Evolutionary conservation across 116 monocot species (phyloP).

Genomic region (Dioscorea cayenensis): DNA sequence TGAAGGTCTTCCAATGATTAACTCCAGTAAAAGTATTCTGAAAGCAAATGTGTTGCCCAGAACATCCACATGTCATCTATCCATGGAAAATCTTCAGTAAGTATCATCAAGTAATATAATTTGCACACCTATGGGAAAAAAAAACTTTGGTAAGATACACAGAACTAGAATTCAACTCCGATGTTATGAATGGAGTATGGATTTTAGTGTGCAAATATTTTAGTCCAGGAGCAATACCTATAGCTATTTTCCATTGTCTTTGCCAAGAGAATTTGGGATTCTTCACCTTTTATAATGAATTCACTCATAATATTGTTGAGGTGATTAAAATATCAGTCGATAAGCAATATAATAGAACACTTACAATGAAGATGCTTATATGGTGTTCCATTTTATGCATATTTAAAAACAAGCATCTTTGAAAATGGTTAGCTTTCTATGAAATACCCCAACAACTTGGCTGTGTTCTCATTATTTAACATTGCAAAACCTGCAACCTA

Average conservation of each 20-base stretch:
- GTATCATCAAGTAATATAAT: too few relatives aligned
- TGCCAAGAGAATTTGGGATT: constrained; percentile 72
- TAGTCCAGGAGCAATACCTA: constrained; percentile 77
- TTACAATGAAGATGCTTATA: constrained; percentile 96
- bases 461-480: constrained; percentile 67
- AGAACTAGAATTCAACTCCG: constrained; percentile 65
- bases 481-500: constrained; percentile 83
- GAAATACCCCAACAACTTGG: constrained; percentile 86
- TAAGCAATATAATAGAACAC: constrained; percentile 5
- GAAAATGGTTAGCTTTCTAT: constrained; percentile 71
- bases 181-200: constrained; percentile 72
- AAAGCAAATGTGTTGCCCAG: too few relatives aligned
- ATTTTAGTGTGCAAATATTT: constrained; percentile 85
- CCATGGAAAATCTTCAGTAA: constrained; percentile 13
- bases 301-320: too few relatives aligned
- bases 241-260: constrained; percentile 75
- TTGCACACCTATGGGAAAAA: constrained; percentile 78
- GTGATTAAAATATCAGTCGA: not conserved
- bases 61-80: constrained; percentile 44
- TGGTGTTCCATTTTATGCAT: constrained; percentile 93
- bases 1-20: too few relatives aligned
- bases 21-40: too few relatives aligned
- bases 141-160: constrained; percentile 95
- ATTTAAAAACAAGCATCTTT: constrained; percentile 93
- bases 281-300: constrained; percentile 64